These are phyloP conservation scores for Tanozyma kutaoensis DNA, from an alignment of 805 yeast genomes.

Conservation along the genomic window DNA sequence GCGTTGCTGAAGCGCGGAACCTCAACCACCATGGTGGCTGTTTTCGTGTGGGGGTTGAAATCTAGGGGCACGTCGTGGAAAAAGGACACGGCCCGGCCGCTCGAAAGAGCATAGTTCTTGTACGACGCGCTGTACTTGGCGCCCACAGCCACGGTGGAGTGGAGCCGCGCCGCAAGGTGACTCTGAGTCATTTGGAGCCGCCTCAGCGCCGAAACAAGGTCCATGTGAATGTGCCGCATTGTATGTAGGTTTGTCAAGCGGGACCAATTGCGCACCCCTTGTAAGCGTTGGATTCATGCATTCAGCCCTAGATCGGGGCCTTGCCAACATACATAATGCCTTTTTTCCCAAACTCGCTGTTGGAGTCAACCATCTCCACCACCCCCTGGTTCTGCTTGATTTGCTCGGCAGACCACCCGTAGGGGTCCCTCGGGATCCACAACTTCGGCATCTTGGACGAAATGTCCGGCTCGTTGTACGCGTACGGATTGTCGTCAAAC, in stretches of 20 bases:
- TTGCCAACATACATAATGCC: too few species aligned
- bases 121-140: slow-evolving; percentile 19
- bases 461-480: slow-evolving; percentile 69
- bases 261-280: too few species aligned
- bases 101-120: slow-evolving; percentile 30
- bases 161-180: too few species aligned
- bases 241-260: too few species aligned
- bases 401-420: slow-evolving; percentile 60
- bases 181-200: too few species aligned
- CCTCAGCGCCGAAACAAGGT: too few species aligned
- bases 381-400: slow-evolving; percentile 41
- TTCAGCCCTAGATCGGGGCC: too few species aligned
- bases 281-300: too few species aligned
- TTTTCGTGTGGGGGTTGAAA: slow-evolving; percentile 21
- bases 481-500: slow-evolving; percentile 44
- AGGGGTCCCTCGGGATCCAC: slow-evolving; percentile 88
- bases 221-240: too few species aligned
- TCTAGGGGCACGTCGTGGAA: slow-evolving; percentile 64
- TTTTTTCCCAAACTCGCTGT: too few species aligned
- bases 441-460: slow-evolving; percentile 56
- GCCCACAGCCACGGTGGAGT: too few species aligned
- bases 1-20: slow-evolving; percentile 99
- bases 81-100: slow-evolving; percentile 40
- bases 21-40: slow-evolving; percentile 76
- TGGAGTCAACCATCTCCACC: slow-evolving; percentile 30